Percentiles rank a stretch among this genome's conserved stretches.
phyloP scores from a whole-genome alignment of 805 yeast genomes.

The Ogataea methylovora region DNA sequence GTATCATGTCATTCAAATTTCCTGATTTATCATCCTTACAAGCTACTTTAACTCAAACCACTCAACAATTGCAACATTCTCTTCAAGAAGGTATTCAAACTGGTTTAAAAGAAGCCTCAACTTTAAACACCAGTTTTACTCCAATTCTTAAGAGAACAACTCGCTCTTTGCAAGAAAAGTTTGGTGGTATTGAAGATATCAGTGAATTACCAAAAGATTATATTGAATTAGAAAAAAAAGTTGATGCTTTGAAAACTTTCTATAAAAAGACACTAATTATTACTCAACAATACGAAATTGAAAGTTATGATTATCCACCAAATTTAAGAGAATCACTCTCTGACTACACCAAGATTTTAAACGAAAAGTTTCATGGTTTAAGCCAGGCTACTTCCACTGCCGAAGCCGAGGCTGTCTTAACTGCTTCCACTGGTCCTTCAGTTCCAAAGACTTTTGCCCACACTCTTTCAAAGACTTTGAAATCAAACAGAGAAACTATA shows the following conservation, averaged over 20 bases:
- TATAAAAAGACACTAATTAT: slow-evolving; percentile 45
- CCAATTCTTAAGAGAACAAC: slow-evolving; percentile 56
- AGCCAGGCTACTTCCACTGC: slow-evolving; percentile 59
- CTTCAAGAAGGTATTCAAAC: slow-evolving; percentile 24
- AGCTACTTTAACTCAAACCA: slow-evolving; percentile 25
- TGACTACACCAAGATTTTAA: slow-evolving; percentile 52
- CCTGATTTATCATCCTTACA: slow-evolving; percentile 23
- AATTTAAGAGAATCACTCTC: slow-evolving; percentile 58
- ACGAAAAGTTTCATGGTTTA: slow-evolving; percentile 49
- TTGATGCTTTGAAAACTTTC: slow-evolving; percentile 55
- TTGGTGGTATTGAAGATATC: slow-evolving; percentile 59
- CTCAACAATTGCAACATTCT: slow-evolving; percentile 23
- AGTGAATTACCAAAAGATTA: slow-evolving; percentile 73
- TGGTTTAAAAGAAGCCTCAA: slow-evolving; percentile 26
- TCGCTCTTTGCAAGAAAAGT: slow-evolving; percentile 51
- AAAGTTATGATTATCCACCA: slow-evolving; percentile 80
- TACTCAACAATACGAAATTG: slow-evolving; percentile 61
- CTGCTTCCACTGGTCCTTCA: slow-evolving; percentile 24
- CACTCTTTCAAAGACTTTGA: slow-evolving; percentile 53
- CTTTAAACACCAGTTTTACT: slow-evolving; percentile 29
- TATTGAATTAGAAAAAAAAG: slow-evolving; percentile 55
- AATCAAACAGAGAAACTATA: slow-evolving; percentile 40
- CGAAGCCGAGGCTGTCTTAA: slow-evolving; percentile 54
- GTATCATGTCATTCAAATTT: slow-evolving; percentile 24
- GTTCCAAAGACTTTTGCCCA: slow-evolving; percentile 70